Evolutionary conservation across 768 basidiomycete genomes (phyloP), one percentile per base, ranked within the genome.

Genomic region (Sutorius australiensis): DNA sequence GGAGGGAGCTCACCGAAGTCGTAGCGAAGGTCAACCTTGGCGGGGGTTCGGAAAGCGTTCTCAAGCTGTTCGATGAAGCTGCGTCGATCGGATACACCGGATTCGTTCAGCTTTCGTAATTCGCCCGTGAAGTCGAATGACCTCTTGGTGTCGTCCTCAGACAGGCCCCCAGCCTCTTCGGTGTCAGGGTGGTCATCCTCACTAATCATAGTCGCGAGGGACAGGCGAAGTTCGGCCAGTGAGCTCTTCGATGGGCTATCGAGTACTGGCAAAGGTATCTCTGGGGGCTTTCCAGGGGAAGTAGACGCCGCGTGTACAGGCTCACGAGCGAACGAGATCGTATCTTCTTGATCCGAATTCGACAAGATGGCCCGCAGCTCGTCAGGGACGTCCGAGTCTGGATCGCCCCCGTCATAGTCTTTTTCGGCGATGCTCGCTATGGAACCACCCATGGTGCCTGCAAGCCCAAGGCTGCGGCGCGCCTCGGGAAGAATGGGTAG

Each of bases 41-140:
- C 83, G 0, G 89, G 88, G 0, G 87, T 88, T 56, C 80, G 77
- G 74, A 92, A 92, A 1, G 89, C 88, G 47, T 76, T 83, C 72
- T 91, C 89, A 21, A 91, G 71, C 68, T 92, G 84, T 66, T 90
- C 87, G 4, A 92, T 84, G 62, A 92, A 92, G 67, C 89, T 91
- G 12, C 68, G 74, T 10, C 87, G 72, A 61, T 89, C 83, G 1
- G 82, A 83, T 1, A 62, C 87, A 32, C 86, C 85, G 6, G 82
- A 84, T 59, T 87, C 83, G 48, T 86, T 84, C 45, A 92, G 74
- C 60, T 73, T 82, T 67, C 78, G 71, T 48, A 92, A 68, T 66
- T 91, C 90, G 36, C 84, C 87, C 0, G 90, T 92, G 62, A 92
- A 92, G 61, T 92, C 89, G 55, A 92, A 92, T 1, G 84, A 87